Evolutionary conservation across 2,329 filamentous ascomycete genomes (phyloP).

Genomic region (Dryadomyces sulphureus): DNA sequence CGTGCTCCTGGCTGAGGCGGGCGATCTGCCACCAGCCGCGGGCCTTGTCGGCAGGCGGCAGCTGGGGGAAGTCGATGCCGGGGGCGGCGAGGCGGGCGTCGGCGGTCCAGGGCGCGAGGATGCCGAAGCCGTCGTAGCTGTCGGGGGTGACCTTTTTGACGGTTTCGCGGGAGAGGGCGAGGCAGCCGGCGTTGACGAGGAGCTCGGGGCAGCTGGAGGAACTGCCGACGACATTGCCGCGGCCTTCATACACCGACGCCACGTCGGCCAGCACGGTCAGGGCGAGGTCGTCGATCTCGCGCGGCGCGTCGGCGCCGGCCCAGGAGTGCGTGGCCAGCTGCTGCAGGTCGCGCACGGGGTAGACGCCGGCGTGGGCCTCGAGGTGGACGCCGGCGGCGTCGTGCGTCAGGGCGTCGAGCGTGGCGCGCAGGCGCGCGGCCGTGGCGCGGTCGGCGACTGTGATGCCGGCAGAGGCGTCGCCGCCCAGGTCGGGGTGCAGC

Average conservation of each 20-base stretch:
- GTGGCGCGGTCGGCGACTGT: constrained; percentile 10
- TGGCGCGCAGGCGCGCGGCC: constrained; percentile 21
- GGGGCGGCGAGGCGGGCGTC: background rate
- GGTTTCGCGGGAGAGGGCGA: constrained; percentile 60
- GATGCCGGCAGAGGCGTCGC: background rate
- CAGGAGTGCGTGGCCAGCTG: constrained; percentile 58
- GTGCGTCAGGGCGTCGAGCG: constrained; percentile 23
- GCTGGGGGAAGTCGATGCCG: constrained; percentile 12
- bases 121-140: constrained; percentile 39
- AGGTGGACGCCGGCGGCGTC: constrained; percentile 26
- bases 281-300: constrained; percentile 37
- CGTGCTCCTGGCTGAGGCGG: constrained; percentile 65
- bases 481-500: constrained; percentile 32
- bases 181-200: constrained; percentile 51
- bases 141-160: constrained; percentile 35
- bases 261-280: constrained; percentile 60
- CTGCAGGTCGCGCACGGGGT: constrained; percentile 63
- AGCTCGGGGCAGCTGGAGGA: constrained; percentile 42
- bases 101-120: constrained; percentile 25
- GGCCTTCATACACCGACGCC: constrained; percentile 48
- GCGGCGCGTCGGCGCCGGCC: constrained; percentile 16
- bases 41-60: constrained; percentile 18
- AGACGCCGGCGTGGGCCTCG: constrained; percentile 65
- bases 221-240: constrained; percentile 28
- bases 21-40: constrained; percentile 50